Evolutionary conservation across 148 eudicot genomes (phyloP).

Genomic region (Nyssa sinensis): DNA sequence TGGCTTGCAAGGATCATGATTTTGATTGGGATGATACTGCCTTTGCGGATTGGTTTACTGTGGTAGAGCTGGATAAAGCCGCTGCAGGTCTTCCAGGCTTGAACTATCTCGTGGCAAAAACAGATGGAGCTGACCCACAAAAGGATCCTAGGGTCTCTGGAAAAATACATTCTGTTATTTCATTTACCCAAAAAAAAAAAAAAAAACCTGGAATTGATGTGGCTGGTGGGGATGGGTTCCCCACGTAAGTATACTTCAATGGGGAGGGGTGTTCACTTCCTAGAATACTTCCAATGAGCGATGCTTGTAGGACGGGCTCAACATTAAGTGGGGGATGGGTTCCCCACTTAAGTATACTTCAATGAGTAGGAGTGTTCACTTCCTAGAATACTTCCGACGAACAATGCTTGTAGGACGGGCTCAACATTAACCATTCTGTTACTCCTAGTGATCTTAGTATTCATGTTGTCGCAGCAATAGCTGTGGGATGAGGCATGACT

Average conservation of each 20-base stretch:
- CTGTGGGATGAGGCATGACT: not conserved
- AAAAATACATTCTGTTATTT: constrained; percentile 70
- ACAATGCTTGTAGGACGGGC: constrained; percentile 29
- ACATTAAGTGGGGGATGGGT: constrained; percentile 73
- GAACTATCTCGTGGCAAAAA: constrained; percentile 68
- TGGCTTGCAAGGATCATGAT: constrained; percentile 52
- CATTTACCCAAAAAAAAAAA: constrained; percentile 65
- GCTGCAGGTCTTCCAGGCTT: constrained; percentile 50
- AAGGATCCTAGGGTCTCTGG: constrained; percentile 69
- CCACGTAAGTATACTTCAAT: constrained; percentile 62
- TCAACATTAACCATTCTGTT: constrained; percentile 22
- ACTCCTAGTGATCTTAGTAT: constrained; percentile 30
- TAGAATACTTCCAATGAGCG: constrained; percentile 37
- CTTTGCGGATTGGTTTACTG: constrained; percentile 70
- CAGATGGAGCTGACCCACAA: constrained; percentile 38
- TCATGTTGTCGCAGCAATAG: constrained; percentile 40
- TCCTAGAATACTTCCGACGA: constrained; percentile 47
- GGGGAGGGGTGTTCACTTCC: constrained; percentile 84
- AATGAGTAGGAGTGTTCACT: constrained; percentile 81
- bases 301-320: constrained; percentile 30
- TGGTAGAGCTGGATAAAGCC: constrained; percentile 47
- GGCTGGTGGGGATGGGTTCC: constrained; percentile 58
- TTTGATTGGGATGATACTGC: constrained; percentile 62
- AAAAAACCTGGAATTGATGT: constrained; percentile 42
- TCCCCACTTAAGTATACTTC: constrained; percentile 64